phyloP scores from a whole-genome alignment of 371 early-diverging fungal species.

The Apophysomyces sp. region DNA sequence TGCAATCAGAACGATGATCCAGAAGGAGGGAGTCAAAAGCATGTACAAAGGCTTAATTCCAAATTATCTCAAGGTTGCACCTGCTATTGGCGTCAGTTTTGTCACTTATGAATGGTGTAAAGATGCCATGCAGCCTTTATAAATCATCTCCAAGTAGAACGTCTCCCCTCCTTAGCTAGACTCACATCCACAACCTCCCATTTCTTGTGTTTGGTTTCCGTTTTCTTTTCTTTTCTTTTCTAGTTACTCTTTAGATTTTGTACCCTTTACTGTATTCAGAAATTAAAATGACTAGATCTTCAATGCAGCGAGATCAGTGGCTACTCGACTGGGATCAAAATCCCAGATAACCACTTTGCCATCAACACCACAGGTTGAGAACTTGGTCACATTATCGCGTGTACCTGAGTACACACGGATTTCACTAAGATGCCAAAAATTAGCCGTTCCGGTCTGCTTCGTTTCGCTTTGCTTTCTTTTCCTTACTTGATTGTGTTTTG shows the following conservation, averaged over 20 bases:
- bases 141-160: neutral
- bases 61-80: constrained; percentile 84
- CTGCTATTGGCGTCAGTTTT: constrained; percentile 87
- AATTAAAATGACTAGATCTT: constrained; percentile 25
- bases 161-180: neutral
- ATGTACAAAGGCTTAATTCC: constrained; percentile 71
- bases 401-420: constrained; percentile 61
- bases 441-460: no score
- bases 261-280: constrained; percentile 6
- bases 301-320: constrained; percentile 37
- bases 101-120: constrained; percentile 80
- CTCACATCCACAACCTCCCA: no score
- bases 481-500: constrained; percentile 94
- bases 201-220: neutral
- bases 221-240: neutral
- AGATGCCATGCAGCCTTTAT: constrained; percentile 46
- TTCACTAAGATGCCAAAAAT: constrained; percentile 30
- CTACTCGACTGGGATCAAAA: constrained; percentile 48
- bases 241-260: neutral
- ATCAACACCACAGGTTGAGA: constrained; percentile 87
- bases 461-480: constrained; percentile 12
- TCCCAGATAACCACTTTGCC: constrained; percentile 92
- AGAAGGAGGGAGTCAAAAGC: constrained; percentile 64
- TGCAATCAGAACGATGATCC: constrained; percentile 65
- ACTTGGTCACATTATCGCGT: constrained; percentile 62